A percentile compares a stretch with the other conserved stretches of the same genome.
These are phyloP conservation scores for Ziziphus jujuba DNA, from an alignment of 306 rosid genomes.

Conservation along the genomic window DNA sequence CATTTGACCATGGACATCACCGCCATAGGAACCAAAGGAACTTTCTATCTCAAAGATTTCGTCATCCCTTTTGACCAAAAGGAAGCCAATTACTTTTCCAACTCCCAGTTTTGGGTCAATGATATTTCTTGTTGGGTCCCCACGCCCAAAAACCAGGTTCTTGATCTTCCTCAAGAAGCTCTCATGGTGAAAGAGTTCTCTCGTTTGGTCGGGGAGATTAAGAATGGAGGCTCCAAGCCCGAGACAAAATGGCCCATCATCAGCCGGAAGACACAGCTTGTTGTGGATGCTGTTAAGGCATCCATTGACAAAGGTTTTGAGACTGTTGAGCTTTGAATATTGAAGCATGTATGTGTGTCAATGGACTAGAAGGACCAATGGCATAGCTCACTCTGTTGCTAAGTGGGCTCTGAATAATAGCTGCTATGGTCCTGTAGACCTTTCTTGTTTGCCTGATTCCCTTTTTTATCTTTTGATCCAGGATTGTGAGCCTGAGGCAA, in stretches of 20 bases:
- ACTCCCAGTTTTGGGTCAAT: conserved; percentile 45
- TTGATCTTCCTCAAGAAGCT: conserved; percentile 80
- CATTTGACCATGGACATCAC: conserved; percentile 66
- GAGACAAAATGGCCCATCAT: conserved; percentile 71
- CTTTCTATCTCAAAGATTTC: conserved; percentile 68
- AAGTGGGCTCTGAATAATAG: too few species aligned
- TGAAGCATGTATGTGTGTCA: too few species aligned
- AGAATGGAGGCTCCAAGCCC: conserved; percentile 46
- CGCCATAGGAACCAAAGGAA: conserved; percentile 76
- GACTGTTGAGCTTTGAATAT: conserved; percentile 42
- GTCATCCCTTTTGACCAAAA: conserved; percentile 66
- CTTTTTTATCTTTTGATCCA: too few species aligned
- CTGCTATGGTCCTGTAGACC: too few species aligned
- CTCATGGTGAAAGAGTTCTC: conserved; percentile 74
- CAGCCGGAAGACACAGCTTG: conserved; percentile 79
- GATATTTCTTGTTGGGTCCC: conserved; percentile 58
- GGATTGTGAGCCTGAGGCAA: too few species aligned
- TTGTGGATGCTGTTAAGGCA: conserved; percentile 79
- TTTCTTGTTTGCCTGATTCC: too few species aligned
- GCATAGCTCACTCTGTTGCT: too few species aligned
- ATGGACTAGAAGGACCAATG: too few species aligned
- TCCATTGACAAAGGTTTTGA: conserved; percentile 64
- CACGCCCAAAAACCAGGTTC: conserved; percentile 52
- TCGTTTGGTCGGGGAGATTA: conserved; percentile 58
- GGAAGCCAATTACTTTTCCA: conserved; percentile 54